These are phyloP conservation scores for Hymenoscyphus fraxineus DNA, from an alignment of 2,329 filamentous ascomycete genomes.

Conservation along the genomic window DNA sequence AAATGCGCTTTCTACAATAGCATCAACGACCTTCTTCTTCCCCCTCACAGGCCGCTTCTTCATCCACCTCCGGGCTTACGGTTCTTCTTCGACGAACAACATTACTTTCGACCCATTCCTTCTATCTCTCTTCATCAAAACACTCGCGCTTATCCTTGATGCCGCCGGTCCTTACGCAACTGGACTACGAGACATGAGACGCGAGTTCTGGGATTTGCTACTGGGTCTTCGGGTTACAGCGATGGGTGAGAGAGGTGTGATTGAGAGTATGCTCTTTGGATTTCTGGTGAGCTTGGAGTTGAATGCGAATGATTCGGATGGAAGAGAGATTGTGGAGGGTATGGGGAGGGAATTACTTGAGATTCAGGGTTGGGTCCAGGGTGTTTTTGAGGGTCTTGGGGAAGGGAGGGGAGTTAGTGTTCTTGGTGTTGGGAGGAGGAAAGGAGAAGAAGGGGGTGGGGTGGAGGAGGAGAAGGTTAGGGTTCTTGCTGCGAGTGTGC, in stretches of 20 bases:
- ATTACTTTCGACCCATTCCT: conserved; percentile 72
- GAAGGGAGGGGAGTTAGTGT: background rate
- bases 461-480: conserved; percentile 76
- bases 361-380: conserved; percentile 79
- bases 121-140: conserved; percentile 78
- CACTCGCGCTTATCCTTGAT: conserved; percentile 76
- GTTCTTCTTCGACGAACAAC: conserved; percentile 43
- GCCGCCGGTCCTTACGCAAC: conserved; percentile 78
- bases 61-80: conserved; percentile 54
- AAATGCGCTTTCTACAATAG: conserved; percentile 74
- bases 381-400: conserved; percentile 61
- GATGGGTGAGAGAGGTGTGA: conserved; percentile 60
- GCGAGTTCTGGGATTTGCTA: conserved; percentile 80
- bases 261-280: conserved; percentile 73
- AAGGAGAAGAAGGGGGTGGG: conserved; percentile 50
- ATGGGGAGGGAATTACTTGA: conserved; percentile 77
- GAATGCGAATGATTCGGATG: conserved; percentile 74
- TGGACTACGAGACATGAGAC: conserved; percentile 72
- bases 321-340: conserved; percentile 67
- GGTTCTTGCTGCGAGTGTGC: conserved; percentile 70
- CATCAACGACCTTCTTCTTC: conserved; percentile 77
- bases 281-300: conserved; percentile 79
- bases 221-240: conserved; percentile 62
- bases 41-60: conserved; percentile 80
- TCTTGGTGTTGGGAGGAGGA: conserved; percentile 22